Evolutionary conservation across 345 rosid species (phyloP), one percentile per base, ranked within the genome.

Genomic region (Lumnitzera racemosa): DNA sequence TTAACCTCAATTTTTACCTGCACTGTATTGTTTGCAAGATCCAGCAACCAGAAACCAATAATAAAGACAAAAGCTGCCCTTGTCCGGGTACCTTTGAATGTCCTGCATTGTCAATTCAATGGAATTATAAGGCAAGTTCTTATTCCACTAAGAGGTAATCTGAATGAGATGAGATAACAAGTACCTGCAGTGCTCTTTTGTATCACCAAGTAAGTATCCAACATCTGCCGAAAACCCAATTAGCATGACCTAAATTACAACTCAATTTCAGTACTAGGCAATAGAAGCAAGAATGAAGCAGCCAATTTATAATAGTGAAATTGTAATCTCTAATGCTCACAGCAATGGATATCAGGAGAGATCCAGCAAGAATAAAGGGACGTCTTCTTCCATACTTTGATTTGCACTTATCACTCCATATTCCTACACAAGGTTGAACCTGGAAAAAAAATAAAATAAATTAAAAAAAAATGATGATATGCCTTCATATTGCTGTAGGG

Each of bases 361-460:
- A 79, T 68, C 96, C 97, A 51, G 80, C 89, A 63, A 94, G 90
- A 76, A 94, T 94, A 76, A 86, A 94, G 12, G 99, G 96, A 29
- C 97, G 74, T 65, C 96, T 80, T 75, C 96, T 83, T 68, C 97
- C 99, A 57, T 77, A 90, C 68, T 84, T 88, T 48, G 97, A 90
- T 66, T 83, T 72, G 75, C 96, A 94, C 70, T 90, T 94, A 71
- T 90, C 97, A 74, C 99, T 94, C 97, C 97, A 90, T 53, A 87
- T 88, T 54, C 99, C 99, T 65, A 94, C 96, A 76, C 87, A 90
- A 66, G 99, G 99, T 82, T 94, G 97, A 76, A 90, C 96, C 99
- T 90, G 75, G 59, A 60, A 62, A 54, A 27, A 25, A 47, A 43
- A 51, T 13, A 9, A 36, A 36, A 20, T 20, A 20, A 20, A 20